Evolutionary conservation across 768 basidiomycete genomes (phyloP), one percentile per base, ranked within the genome.

Genomic region (Xerocomellus dryophilus): DNA sequence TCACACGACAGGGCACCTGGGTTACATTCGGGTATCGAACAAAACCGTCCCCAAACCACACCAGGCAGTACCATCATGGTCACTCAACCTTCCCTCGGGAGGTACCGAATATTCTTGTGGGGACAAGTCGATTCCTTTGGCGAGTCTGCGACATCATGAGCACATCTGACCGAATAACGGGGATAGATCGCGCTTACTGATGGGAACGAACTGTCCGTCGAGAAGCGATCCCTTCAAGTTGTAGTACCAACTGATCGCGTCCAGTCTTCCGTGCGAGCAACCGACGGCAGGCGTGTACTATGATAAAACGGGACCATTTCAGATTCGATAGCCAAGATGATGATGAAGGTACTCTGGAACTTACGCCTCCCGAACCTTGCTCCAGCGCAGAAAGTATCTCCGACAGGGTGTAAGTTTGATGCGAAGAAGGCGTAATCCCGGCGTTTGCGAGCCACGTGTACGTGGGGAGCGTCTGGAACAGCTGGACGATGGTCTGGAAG

Each of bases 401-500:
- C 6, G 77, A 68, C n/a, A 87, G 74, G 0, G 81, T 83, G 67
- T 82, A 83, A 0, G 82, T 85, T 53, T 67, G 68, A 50, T 70
- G 71, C 5, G 69, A 65, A 6, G 78, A 78, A 3, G 91, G 92
- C 4, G 79, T 80, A 61, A 93, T 93, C n/a, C 89, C 90, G 10
- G 78, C 84, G n/a, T 78, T 71, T 8, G 74, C 71, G 23, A 94
- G 82, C 81, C 81, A 90, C 12, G 79, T 73, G 70, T 83, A 91
- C 4, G 91, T 91, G 0, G 89, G 87, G 18, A 92, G 80, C 2
- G 75, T 76, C 80, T 80, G 62, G 75, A 85, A 87, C 18, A 87
- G 68, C 21, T 70, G 74, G 49, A 87, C 83, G 3, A 82, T 77
- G 8, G 57, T 74, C 54, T 81, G 61, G 71, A 86, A 86, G 72